These are phyloP conservation scores for Termitomyces sp. DNA, from an alignment of 768 basidiomycete species.

Conservation along the genomic window DNA sequence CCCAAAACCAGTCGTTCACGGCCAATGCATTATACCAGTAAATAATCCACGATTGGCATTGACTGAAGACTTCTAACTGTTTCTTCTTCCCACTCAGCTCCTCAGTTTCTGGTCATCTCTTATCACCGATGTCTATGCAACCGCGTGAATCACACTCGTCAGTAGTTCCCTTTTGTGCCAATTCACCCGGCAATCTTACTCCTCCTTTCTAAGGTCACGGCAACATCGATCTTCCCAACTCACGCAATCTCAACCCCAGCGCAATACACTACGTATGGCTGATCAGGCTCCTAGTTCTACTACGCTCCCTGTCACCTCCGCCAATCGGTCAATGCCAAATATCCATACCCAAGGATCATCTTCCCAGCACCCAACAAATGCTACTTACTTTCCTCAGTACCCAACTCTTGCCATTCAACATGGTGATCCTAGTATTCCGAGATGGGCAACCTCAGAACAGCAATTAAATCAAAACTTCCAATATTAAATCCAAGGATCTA, in stretches of 20 bases:
- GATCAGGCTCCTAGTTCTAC: neutral
- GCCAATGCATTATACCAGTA: conserved; percentile 54
- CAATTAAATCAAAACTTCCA: conserved; percentile 15
- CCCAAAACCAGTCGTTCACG: conserved; percentile 36
- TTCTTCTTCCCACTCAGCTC: conserved; percentile 31
- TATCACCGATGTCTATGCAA: conserved; percentile 11
- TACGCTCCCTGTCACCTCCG: neutral
- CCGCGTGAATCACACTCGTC: conserved; percentile 14
- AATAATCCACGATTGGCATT: conserved; percentile 9
- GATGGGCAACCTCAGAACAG: conserved; percentile 22
- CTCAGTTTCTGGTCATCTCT: conserved; percentile 48
- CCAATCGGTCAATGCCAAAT: neutral
- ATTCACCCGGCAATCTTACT: neutral
- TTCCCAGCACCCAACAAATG: conserved; percentile 8
- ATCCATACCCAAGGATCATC: neutral
- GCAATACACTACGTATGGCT: neutral
- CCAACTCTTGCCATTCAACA: conserved; percentile 6
- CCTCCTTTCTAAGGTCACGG: conserved; percentile 1
- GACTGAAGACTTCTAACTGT: neutral
- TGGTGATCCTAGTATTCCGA: conserved; percentile 2
- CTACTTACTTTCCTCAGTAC: conserved; percentile 16
- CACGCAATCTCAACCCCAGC: neutral
- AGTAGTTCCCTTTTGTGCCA: neutral
- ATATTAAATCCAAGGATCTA: neutral
- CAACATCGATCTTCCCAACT: neutral